Base-by-base conservation (phyloP, 768 basidiomycete genomes). In the Dentipellis fragilis region DNA sequence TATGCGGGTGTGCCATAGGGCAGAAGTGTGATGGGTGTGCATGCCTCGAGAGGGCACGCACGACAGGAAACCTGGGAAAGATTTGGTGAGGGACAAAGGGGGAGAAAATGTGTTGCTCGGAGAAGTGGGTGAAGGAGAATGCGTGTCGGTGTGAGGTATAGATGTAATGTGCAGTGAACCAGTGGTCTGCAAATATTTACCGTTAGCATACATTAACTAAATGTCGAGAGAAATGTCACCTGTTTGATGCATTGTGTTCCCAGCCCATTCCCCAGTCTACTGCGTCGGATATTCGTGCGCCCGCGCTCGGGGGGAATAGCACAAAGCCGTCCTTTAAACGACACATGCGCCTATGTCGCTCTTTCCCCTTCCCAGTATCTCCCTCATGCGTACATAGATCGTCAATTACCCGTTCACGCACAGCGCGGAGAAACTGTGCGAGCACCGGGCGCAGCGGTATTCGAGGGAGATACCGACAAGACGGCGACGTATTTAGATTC, bases 1-100 rank as follows among this genome's bases (percentile, higher is more conserved):
- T 84, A 87, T 2, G 88, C 87, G 2, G 89, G 87, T 4, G 79
- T 81, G 34, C 79, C 83, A 58, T 81, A 76, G 4, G 89, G 89
- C 17, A 90, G 74, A 3, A 92, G 73, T 10, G 73, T 76, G 51
- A 91, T 82, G 9, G 87, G 87, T 10, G 82, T 75, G 9, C 88
- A 87, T 10, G 80, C 66, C 23, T 76, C 66, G 16, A 80, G 65
- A 19, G 81, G 78, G 11, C 76, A 67, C 22, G 52, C 39, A 17
- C 56, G 48, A 12, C 59, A 55, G 6, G 8, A 17, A 17, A 19
- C 12, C n/a, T 45, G 42, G 14, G 42, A n/a, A 17, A 9, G n/a
- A 10, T n/a, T n/a, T 12, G n/a, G 42, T n/a, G 42, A 45, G 8
- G 42, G 42, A 45, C 42, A 45, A 7, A 89, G 69, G 9, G 82